These are phyloP conservation scores for Septoria petroselini DNA, from an alignment of 2,329 filamentous ascomycete genomes.

Conservation along the genomic window DNA sequence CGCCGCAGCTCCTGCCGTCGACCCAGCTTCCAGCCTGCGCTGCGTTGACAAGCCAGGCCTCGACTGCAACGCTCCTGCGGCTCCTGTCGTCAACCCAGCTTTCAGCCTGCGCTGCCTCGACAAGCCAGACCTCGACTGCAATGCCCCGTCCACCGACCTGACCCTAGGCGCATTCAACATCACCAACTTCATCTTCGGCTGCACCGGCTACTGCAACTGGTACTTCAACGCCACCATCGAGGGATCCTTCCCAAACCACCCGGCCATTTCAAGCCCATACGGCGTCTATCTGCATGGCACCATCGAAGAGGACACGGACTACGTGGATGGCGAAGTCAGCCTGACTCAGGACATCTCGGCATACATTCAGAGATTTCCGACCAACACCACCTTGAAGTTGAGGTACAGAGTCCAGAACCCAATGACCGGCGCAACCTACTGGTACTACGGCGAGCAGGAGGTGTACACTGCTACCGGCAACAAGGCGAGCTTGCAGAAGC, in stretches of 20 bases:
- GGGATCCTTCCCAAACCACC: slow-evolving; percentile 17
- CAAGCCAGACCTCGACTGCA: slow-evolving; percentile 2
- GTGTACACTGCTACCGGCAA: slow-evolving; percentile 28
- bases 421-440: slow-evolving; percentile 9
- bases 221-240: slow-evolving; percentile 25
- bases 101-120: slow-evolving; percentile 6
- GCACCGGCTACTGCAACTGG: slow-evolving; percentile 27
- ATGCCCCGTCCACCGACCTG: not conserved
- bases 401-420: not conserved
- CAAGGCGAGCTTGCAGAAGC: slow-evolving; percentile 21
- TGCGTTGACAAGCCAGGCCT: not conserved
- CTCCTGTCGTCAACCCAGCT: not conserved
- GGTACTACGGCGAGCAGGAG: slow-evolving; percentile 23
- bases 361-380: slow-evolving; percentile 25
- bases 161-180: slow-evolving; percentile 20
- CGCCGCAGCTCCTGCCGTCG: slow-evolving; percentile 13
- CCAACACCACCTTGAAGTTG: too few species aligned
- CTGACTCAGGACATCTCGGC: slow-evolving; percentile 19
- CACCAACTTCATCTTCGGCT: slow-evolving; percentile 30
- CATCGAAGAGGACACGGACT: slow-evolving; percentile 19
- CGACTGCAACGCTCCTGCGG: slow-evolving; percentile 4
- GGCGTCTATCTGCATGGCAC: slow-evolving; percentile 21
- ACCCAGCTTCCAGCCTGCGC: not conserved
- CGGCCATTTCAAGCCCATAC: slow-evolving; percentile 15
- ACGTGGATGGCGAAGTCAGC: slow-evolving; percentile 10